Percentiles rank a stretch among this genome's conserved stretches.
Conservation (phyloP, 768 basidiomycete genomes). For the Russula virescens region DNA sequence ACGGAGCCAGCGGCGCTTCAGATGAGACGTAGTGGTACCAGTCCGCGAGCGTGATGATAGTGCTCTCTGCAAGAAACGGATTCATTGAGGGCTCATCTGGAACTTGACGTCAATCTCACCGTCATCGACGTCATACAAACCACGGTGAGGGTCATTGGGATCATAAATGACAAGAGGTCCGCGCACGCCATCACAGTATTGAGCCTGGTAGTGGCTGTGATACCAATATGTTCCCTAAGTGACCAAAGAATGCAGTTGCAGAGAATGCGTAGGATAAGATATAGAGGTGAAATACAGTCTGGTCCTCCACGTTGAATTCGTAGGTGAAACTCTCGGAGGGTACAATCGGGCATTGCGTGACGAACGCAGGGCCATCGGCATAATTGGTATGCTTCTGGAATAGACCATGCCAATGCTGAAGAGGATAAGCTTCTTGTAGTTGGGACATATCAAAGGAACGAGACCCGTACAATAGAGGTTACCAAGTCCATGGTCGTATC, state of each 20-base stretch:
- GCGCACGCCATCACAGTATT: constrained; percentile 35
- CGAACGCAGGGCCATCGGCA: constrained; percentile 39
- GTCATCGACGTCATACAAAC: constrained; percentile 29
- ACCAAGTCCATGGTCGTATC: constrained; percentile 41
- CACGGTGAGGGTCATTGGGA: constrained; percentile 26
- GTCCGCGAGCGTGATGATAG: constrained; percentile 27
- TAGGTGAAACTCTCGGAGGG: constrained; percentile 39
- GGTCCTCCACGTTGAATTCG: constrained; percentile 31
- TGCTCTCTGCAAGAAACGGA: constrained; percentile 13
- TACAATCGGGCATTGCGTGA: constrained; percentile 44
- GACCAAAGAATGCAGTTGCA: neutral
- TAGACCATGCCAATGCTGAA: constrained; percentile 53
- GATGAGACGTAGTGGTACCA: constrained; percentile 24
- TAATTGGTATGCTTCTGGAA: constrained; percentile 38
- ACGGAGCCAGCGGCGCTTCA: neutral
- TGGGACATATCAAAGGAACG: neutral
- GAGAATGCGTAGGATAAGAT: neutral
- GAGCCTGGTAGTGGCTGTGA: constrained; percentile 34
- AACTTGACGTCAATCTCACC: constrained; percentile 16
- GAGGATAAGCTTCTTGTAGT: too few relatives aligned
- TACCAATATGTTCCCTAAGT: constrained; percentile 32
- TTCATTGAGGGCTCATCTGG: neutral
- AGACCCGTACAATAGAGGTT: constrained; percentile 41
- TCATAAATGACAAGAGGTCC: constrained; percentile 30
- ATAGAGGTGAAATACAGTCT: constrained; percentile 29